Conservation (phyloP, 2,329 filamentous ascomycete genomes). For the Trichoderma guizhouense region DNA sequence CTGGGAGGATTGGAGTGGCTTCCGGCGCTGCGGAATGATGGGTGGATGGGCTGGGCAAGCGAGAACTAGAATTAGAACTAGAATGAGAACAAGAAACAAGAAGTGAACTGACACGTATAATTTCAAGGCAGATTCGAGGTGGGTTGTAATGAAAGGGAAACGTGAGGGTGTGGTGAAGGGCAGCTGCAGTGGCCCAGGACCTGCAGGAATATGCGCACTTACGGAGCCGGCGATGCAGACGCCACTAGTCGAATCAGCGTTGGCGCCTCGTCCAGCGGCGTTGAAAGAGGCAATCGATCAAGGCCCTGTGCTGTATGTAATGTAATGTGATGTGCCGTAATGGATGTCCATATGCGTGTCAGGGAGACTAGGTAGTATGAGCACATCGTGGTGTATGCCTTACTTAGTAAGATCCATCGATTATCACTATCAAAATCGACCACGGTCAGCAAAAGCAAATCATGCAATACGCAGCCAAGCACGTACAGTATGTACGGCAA, state of each 20-base stretch:
- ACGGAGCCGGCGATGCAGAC: conserved; percentile 5
- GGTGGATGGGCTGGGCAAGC: neutral
- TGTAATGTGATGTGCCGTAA: neutral
- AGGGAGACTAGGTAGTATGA: neutral
- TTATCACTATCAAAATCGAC: neutral
- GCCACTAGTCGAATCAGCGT: conserved; percentile 4
- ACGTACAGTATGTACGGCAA: neutral
- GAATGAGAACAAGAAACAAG: no score
- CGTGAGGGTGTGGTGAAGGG: neutral
- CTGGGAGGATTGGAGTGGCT: neutral
- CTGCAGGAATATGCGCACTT: conserved; percentile 9
- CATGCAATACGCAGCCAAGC: neutral
- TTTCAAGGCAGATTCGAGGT: neutral
- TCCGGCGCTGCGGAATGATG: conserved; percentile 6
- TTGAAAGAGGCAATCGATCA: conserved; percentile 8
- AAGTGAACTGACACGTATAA: no score
- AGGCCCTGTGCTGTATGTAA: neutral
- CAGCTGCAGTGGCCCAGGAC: neutral
- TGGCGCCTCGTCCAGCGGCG: neutral
- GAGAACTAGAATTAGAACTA: neutral
- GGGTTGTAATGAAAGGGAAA: neutral
- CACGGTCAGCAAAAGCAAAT: neutral
- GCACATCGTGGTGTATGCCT: neutral
- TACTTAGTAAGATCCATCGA: neutral
- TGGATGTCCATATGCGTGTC: neutral